Evolutionary conservation across 2,329 filamentous ascomycete genomes (phyloP), one percentile per base, ranked within the genome.

Genomic region (Tolypocladium tropicale): DNA sequence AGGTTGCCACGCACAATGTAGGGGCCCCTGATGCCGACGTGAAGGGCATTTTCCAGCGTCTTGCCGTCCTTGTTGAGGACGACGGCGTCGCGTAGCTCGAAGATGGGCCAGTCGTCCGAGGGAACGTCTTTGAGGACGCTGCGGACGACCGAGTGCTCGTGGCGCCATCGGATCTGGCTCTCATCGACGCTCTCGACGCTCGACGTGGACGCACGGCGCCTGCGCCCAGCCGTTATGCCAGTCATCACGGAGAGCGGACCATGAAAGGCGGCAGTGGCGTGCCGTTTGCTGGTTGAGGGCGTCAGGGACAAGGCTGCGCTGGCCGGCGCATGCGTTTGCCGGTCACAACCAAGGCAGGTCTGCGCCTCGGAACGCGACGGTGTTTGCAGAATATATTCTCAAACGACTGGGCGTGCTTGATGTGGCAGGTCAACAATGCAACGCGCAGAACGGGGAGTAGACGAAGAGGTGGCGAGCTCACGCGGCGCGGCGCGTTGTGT

Each of bases 1-100:
- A 89, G 71, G 41, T 72, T 71, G 16, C 87, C 88, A 16, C 79
- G 78, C 14, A 90, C 74, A 7, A 78, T 77, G 56, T 86, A 79
- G 0, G 86, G 85, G 0, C 83, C 81, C 48, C 81, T 74, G 0
- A 78, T 68, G 61, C 81, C 78, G 3, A 85, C 82, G 51, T 81
- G 69, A 4, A 90, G 75, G 6, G 87, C 77, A 63, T 81, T 88
- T 32, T 78, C 80, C 4, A 81, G 66, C n/a, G 76, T 77, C 32
- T 70, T 68, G 33, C 80, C 78, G 61, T 84, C 76, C 51, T 71
- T 75, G 52, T 73, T 71, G 59, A 81, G 78, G n/a, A 89, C 76
- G 21, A 80, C 75, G 39, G 80, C 85, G 64, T 88, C 78, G 53
- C 67, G 74, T 46, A 90, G 74, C 6, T 81, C 73, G 64, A 87